These are phyloP conservation scores for Diaporthe sp. DNA, from an alignment of 2,329 filamentous ascomycete species.

Conservation along the genomic window DNA sequence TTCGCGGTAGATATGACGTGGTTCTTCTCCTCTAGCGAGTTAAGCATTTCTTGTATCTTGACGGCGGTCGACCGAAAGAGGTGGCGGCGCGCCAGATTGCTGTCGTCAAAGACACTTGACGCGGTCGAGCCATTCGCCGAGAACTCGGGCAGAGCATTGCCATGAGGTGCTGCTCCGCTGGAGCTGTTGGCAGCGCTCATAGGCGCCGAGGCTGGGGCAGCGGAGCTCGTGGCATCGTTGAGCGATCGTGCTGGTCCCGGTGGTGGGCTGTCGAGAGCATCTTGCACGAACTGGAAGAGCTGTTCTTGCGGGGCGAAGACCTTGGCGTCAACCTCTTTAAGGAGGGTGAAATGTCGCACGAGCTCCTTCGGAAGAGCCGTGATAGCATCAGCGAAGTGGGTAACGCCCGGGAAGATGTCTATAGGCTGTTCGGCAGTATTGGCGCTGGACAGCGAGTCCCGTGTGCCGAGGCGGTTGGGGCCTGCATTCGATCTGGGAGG, in stretches of 20 bases:
- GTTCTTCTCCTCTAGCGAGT: conserved; percentile 96
- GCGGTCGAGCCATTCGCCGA: conserved; percentile 59
- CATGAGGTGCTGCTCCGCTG: conserved; percentile 53
- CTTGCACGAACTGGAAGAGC: conserved; percentile 80
- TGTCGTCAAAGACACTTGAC: conserved; percentile 63
- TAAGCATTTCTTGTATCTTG: conserved; percentile 86
- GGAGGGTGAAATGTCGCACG: conserved; percentile 91
- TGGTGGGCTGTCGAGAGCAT: conserved; percentile 66
- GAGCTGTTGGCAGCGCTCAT: conserved; percentile 65
- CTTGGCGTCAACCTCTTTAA: conserved; percentile 98
- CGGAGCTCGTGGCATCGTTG: conserved; percentile 59
- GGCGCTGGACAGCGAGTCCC: conserved; percentile 60
- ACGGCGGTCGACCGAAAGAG: conserved; percentile 83
- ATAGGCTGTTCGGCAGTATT: conserved; percentile 68
- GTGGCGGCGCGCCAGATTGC: conserved; percentile 75
- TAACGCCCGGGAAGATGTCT: conserved; percentile 76
- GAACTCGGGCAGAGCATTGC: conserved; percentile 52
- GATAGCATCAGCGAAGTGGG: conserved; percentile 90
- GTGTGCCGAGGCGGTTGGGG: conserved; percentile 57
- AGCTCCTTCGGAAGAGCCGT: conserved; percentile 94
- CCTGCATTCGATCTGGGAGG: conserved; percentile 68
- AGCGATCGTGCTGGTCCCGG: conserved; percentile 57
- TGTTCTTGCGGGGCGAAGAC: conserved; percentile 89
- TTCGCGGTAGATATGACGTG: conserved; percentile 95
- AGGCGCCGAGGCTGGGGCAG: conserved; percentile 58